Percentiles rank a stretch among this genome's conserved stretches.
Conservation (phyloP, 176 grass and related monocot genomes). For the Raddia guianensis region DNA sequence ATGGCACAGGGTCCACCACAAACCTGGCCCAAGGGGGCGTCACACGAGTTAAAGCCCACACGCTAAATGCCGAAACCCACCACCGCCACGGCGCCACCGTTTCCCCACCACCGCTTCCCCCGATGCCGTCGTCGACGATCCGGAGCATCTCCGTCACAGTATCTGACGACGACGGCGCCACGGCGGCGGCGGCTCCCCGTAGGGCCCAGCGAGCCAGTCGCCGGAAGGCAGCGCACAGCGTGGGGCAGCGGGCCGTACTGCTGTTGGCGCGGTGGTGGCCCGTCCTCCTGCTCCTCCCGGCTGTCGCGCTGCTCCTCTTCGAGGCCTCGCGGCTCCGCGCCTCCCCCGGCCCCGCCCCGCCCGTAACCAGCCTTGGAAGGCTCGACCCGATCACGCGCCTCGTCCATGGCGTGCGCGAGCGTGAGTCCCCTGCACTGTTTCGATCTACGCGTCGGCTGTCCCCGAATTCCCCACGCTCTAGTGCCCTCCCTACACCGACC, state of each 20-base stretch:
- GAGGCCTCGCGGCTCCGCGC: slow-evolving; percentile 60
- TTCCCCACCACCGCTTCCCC: slow-evolving; percentile 36
- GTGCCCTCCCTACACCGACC: background rate
- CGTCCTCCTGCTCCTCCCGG: slow-evolving; percentile 65
- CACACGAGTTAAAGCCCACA: slow-evolving; percentile 1
- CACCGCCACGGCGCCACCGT: slow-evolving; percentile 30
- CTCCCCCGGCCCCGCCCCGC: slow-evolving; percentile 1
- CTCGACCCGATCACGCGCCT: slow-evolving; percentile 68
- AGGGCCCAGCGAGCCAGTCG: slow-evolving; percentile 33
- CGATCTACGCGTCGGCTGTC: slow-evolving; percentile 38
- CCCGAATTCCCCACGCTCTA: slow-evolving; percentile 3
- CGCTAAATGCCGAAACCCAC: slow-evolving; percentile 52
- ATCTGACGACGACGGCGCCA: slow-evolving; percentile 72
- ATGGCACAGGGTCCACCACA: background rate
- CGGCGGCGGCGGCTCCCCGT: slow-evolving; percentile 29
- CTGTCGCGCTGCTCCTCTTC: slow-evolving; percentile 67
- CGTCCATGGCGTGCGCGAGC: slow-evolving; percentile 76
- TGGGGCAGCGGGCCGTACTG: slow-evolving; percentile 36
- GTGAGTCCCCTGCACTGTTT: slow-evolving; percentile 49
- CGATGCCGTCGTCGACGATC: slow-evolving; percentile 64
- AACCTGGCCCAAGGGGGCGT: background rate
- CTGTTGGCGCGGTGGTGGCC: slow-evolving; percentile 57
- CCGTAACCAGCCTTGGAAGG: slow-evolving; percentile 53
- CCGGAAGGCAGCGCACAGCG: slow-evolving; percentile 28
- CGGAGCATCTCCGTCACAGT: slow-evolving; percentile 83